Evolutionary conservation across 306 rosid genomes (phyloP), one percentile per base, ranked within the genome.

Genomic region (Inga oerstediana): DNA sequence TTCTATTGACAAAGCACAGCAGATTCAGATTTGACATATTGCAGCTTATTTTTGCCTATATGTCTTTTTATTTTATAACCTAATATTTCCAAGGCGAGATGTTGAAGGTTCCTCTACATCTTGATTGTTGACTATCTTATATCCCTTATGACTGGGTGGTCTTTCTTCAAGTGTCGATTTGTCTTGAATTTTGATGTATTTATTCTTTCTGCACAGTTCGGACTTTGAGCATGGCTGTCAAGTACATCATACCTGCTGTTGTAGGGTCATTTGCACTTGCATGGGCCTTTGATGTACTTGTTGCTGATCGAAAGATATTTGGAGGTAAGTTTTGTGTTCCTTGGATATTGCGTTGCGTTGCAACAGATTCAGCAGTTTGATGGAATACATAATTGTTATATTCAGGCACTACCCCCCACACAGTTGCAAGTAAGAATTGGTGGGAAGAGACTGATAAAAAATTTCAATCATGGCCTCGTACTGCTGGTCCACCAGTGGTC

Each of bases 401-500:
- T 87, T 75, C 91, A 95, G 98, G 98, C 71, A 75, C 89, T 16
- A 93, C 91, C 73, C 94, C 98, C 0, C 35, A 44, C 14, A 93
- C 98, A 22, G 89, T 93, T 86, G 65, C 92, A 27, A 93, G 80
- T 88, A 75, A 81, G 49, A 92, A 82, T 70, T 95, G 98, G 98
- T 86, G 81, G 85, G 97, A 88, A 80, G 98, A 93, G 90, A 93
- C 98, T 37, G 98, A 95, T 86, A 93, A 89, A 81, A 96, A 92
- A 83, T 90, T 96, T 43, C 94, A 92, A 89, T 85, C 97, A 59
- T 96, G 97, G 99, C 99, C 99, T 72, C 97, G 98, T 0, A 89
- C 93, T 62, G 92, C 92, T 45, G 96, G 96, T 81, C 96, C 96
- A 73, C 96, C 96, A 3, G 95, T 91, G 58, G 93, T 90, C 69